A percentile compares a stretch with the other conserved stretches of the same genome.
Evolutionary conservation across 768 basidiomycete species (phyloP).

Genomic region (Naganishia randhawae): DNA sequence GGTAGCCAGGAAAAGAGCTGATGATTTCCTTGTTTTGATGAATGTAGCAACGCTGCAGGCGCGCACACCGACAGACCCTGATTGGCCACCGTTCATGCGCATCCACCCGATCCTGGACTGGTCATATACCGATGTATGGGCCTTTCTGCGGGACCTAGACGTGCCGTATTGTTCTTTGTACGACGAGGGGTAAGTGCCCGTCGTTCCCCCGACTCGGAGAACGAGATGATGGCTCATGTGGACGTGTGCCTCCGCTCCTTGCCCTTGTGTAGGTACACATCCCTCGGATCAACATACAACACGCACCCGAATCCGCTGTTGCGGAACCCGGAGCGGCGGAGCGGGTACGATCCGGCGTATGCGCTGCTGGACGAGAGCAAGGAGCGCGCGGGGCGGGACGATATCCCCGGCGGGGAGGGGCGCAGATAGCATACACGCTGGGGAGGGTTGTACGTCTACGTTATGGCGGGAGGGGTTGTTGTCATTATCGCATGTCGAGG

Average conservation of each 20-base stretch:
- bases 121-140: slow-evolving; percentile 86
- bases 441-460: no score
- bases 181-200: slow-evolving; percentile 70
- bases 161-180: slow-evolving; percentile 87
- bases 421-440: no score
- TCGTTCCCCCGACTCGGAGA: not conserved
- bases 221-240: not conserved
- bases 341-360: slow-evolving; percentile 44
- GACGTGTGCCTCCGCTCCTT: no score
- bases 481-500: no score
- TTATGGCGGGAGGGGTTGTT: no score
- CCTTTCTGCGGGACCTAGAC: slow-evolving; percentile 66
- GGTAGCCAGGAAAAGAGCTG: not conserved
- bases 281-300: slow-evolving; percentile 90
- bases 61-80: slow-evolving; percentile 75
- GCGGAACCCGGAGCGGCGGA: slow-evolving; percentile 22
- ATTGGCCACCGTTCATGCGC: slow-evolving; percentile 84
- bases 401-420: not conserved
- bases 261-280: slow-evolving; percentile 88
- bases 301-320: slow-evolving; percentile 68
- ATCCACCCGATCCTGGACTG: slow-evolving; percentile 96
- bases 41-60: slow-evolving; percentile 65
- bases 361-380: slow-evolving; percentile 37
- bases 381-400: slow-evolving; percentile 37
- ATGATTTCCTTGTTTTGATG: not conserved